These are phyloP conservation scores for Quercus cerris DNA, from an alignment of 306 rosid genomes.

Conservation along the genomic window DNA sequence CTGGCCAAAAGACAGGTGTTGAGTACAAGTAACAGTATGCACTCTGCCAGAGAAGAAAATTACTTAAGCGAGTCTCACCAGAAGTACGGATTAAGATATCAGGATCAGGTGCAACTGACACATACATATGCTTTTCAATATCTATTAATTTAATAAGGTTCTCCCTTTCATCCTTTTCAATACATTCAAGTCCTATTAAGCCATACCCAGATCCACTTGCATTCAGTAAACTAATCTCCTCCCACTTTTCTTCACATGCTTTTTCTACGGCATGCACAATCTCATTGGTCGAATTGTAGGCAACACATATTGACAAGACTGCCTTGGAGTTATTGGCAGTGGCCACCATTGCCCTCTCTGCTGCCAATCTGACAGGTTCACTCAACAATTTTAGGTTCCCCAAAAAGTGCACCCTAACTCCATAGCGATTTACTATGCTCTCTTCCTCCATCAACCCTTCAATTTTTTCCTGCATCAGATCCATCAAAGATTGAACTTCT, in stretches of 20 bases:
- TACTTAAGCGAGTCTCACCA: conserved; percentile 47
- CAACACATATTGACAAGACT: conserved; percentile 40
- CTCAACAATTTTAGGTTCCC: conserved; percentile 37
- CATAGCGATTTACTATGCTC: conserved; percentile 25
- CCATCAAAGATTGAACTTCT: conserved; percentile 42
- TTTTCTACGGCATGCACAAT: conserved; percentile 41
- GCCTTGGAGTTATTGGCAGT: conserved; percentile 32
- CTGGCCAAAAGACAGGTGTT: conserved; percentile 41
- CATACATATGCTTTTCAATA: conserved; percentile 41
- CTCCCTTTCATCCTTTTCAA: conserved; percentile 21
- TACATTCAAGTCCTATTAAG: conserved; percentile 12
- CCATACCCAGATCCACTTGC: conserved; percentile 18
- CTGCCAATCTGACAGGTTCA: conserved; percentile 35
- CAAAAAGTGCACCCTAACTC: conserved; percentile 31
- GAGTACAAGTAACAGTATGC: conserved; percentile 32
- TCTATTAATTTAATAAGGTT: conserved; percentile 24
- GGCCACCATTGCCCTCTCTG: conserved; percentile 39
- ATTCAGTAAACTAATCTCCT: conserved; percentile 22
- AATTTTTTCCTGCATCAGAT: conserved; percentile 37
- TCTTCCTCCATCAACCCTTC: conserved; percentile 34
- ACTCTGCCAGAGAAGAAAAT: conserved; percentile 53
- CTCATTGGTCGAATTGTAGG: conserved; percentile 44
- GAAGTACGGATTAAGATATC: conserved; percentile 41
- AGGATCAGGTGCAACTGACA: conserved; percentile 32
- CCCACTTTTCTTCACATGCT: conserved; percentile 36